Conservation (phyloP, 2,329 filamentous ascomycete genomes). For the Lecanicillium sp. region DNA sequence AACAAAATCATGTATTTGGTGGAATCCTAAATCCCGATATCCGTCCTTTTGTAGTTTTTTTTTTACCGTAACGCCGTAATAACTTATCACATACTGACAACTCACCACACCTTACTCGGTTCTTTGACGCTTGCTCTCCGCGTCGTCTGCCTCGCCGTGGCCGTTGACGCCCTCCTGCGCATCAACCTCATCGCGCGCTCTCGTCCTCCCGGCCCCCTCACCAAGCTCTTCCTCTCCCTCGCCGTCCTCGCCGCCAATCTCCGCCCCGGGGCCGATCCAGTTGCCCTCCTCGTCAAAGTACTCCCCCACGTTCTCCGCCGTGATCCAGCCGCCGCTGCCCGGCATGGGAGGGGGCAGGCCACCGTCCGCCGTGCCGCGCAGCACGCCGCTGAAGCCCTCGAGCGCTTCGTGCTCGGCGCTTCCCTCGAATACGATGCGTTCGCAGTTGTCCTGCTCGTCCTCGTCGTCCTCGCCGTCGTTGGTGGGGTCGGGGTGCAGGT, state of each 20-base stretch:
- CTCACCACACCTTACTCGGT: conserved; percentile 31
- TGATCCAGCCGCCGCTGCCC: conserved; percentile 78
- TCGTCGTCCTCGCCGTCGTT: conserved; percentile 52
- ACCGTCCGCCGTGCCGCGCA: conserved; percentile 41
- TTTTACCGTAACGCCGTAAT: neutral
- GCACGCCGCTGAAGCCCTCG: conserved; percentile 51
- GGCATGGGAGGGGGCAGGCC: conserved; percentile 62
- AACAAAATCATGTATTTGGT: neutral
- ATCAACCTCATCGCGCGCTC: conserved; percentile 48
- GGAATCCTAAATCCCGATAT: neutral
- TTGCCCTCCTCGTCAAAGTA: conserved; percentile 79
- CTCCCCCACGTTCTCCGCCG: conserved; percentile 81
- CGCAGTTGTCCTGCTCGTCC: conserved; percentile 44
- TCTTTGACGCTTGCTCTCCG: conserved; percentile 43
- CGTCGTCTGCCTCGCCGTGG: conserved; percentile 29
- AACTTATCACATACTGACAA: neutral
- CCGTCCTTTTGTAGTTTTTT: conserved; percentile 4
- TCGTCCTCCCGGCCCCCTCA: conserved; percentile 57
- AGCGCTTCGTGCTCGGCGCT: conserved; percentile 43
- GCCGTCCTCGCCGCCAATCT: conserved; percentile 32
- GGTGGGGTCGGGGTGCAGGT: conserved; percentile 64
- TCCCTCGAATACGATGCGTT: conserved; percentile 53
- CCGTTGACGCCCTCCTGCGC: conserved; percentile 37
- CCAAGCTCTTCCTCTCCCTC: conserved; percentile 47
- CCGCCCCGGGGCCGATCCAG: conserved; percentile 50